These are phyloP conservation scores for Ogataea saltuana DNA, from an alignment of 805 yeast species.

Conservation along the genomic window DNA sequence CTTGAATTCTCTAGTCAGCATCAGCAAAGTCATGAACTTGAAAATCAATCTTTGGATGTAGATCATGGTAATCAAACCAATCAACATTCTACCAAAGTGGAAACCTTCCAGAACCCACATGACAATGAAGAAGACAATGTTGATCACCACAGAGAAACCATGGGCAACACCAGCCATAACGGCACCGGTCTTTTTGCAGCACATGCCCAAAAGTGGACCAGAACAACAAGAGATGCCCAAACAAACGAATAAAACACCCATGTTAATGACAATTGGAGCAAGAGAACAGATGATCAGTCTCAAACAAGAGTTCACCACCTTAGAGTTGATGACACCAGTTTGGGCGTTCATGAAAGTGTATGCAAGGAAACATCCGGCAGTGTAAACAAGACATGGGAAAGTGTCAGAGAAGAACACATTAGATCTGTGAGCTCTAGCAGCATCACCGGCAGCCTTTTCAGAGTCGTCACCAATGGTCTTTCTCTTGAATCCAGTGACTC, in stretches of 20 bases:
- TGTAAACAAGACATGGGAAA: conserved; percentile 67
- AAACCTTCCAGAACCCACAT: conserved; percentile 98
- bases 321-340: conserved; percentile 66
- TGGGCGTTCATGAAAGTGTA: conserved; percentile 82
- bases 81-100: conserved; percentile 79
- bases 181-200: conserved; percentile 96
- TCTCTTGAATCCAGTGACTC: conserved; percentile 82
- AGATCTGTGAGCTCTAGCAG: conserved; percentile 78
- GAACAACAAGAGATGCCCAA: conserved; percentile 92
- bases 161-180: conserved; percentile 95
- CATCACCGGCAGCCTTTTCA: conserved; percentile 82
- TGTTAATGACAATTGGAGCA: conserved; percentile 88
- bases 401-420: conserved; percentile 72
- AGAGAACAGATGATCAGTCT: conserved; percentile 79
- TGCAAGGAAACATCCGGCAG: conserved; percentile 79
- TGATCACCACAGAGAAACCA: conserved; percentile 87
- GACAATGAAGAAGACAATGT: conserved; percentile 84
- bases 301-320: conserved; percentile 63
- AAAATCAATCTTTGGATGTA: conserved; percentile 86
- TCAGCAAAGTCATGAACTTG: conserved; percentile 74
- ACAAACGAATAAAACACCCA: conserved; percentile 79
- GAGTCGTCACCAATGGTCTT: conserved; percentile 74
- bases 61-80: conserved; percentile 82
- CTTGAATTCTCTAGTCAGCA: conserved; percentile 94
- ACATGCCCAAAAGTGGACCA: conserved; percentile 91